Percentiles rank a stretch among this genome's conserved stretches.
phyloP scores from a whole-genome alignment of 805 yeast genomes.

The Torulaspora microellipsoides region DNA sequence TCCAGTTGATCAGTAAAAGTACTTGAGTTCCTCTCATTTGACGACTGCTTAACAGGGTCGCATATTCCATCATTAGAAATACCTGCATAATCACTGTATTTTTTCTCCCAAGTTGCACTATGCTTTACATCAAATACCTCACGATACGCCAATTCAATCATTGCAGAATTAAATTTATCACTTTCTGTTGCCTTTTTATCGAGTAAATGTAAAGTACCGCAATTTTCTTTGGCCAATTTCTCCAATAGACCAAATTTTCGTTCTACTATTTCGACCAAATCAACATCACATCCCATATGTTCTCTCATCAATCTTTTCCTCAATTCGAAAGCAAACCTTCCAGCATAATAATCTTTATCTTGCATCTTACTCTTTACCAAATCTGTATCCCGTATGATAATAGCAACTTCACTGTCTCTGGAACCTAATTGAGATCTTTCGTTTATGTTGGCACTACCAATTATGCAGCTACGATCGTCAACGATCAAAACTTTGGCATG shows the following conservation, averaged over 20 bases:
- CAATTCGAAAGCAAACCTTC: slow-evolving; percentile 82
- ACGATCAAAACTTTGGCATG: slow-evolving; percentile 91
- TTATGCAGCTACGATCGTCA: slow-evolving; percentile 89
- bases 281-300: slow-evolving; percentile 92
- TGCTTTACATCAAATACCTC: slow-evolving; percentile 47
- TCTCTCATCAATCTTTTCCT: slow-evolving; percentile 94
- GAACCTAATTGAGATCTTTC: slow-evolving; percentile 94
- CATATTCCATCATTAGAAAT: slow-evolving; percentile 4
- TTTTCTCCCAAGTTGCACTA: slow-evolving; percentile 42
- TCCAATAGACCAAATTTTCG: slow-evolving; percentile 52
- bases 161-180: slow-evolving; percentile 47
- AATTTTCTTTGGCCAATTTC: slow-evolving; percentile 32
- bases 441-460: slow-evolving; percentile 96
- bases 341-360: slow-evolving; percentile 76
- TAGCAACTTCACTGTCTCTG: slow-evolving; percentile 93
- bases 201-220: slow-evolving; percentile 22
- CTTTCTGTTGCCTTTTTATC: slow-evolving; percentile 7
- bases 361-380: slow-evolving; percentile 65
- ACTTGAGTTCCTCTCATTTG: slow-evolving; percentile 1
- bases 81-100: slow-evolving; percentile 33
- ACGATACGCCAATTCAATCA: slow-evolving; percentile 71
- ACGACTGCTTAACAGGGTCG: neutral
- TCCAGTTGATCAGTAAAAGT: slow-evolving; percentile 4
- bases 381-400: slow-evolving; percentile 78
- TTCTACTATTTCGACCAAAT: slow-evolving; percentile 75